A percentile compares a stretch with the other conserved stretches of the same genome.
Conservation (phyloP, 331 rosid genomes). For the Rhamnella rubrinervis region DNA sequence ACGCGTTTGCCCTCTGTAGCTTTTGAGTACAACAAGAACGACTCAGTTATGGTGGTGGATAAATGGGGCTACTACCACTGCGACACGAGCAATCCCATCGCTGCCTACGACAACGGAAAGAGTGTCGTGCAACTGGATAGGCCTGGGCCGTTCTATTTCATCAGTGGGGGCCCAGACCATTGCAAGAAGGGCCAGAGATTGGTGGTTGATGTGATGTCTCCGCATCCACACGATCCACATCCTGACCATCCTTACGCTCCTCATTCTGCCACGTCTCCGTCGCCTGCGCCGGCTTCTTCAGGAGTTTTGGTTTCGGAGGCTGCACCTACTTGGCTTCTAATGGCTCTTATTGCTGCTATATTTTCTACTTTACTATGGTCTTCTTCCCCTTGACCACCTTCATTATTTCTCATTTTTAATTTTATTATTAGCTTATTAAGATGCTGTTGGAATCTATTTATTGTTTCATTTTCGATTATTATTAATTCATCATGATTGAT, state of each 20-base stretch:
- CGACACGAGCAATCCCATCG: conserved; percentile 49
- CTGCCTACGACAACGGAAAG: conserved; percentile 60
- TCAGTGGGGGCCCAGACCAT: conserved; percentile 58
- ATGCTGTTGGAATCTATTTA: no score
- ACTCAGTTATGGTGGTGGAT: conserved; percentile 70
- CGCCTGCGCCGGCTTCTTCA: conserved; percentile 12
- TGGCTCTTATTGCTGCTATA: conserved; percentile 18
- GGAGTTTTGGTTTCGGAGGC: conserved; percentile 22
- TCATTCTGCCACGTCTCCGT: conserved; percentile 14
- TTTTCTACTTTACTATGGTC: conserved; percentile 11
- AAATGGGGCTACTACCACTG: conserved; percentile 70
- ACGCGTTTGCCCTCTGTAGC: conserved; percentile 30
- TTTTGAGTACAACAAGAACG: conserved; percentile 66
- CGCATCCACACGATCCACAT: conserved; percentile 39
- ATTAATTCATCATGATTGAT: no score
- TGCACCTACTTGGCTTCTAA: conserved; percentile 6
- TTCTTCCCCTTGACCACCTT: neutral
- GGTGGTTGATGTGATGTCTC: conserved; percentile 66
- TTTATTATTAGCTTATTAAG: neutral
- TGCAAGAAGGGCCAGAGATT: conserved; percentile 67
- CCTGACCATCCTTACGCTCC: conserved; percentile 25
- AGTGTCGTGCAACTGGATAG: conserved; percentile 58
- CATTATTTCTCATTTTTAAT: neutral
- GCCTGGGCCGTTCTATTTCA: conserved; percentile 70
- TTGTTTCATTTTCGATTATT: no score